Base-by-base conservation (phyloP, 345 rosid species). In the Camelina hispida region DNA sequence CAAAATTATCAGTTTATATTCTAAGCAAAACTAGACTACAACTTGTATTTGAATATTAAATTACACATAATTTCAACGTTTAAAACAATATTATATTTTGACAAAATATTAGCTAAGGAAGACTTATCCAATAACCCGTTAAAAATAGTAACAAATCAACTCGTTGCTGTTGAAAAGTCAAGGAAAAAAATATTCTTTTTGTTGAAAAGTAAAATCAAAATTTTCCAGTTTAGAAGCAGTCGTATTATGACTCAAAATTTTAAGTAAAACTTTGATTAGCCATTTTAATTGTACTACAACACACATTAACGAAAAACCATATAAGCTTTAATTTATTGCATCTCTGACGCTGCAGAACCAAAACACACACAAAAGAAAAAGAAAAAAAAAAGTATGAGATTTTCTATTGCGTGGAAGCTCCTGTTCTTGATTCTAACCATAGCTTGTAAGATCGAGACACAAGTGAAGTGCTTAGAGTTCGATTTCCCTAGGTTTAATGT, bases 391-490 rank as follows among this genome's bases (percentile, higher is more conserved):
- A 34, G 7, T 34, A 78, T 71, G 81, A 78, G 7, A 42, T 6
- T 2, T 44, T 66, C 43, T 59, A 51, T 28, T 6, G 15, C n/a
- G 48, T 67, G 72, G 63, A 78, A 73, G 52, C 69, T 79, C 48
- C 15, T 74, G 71, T 16, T 79, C 43, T 66, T 59, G 62, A 22
- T 52, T 57, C 62, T 78, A 35, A 66, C 63, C 0, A 22, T 64
- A 63, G 22, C 53, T 70, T 69, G 71, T 57, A 48, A 9, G 22
- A 46, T 58, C 68, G 9, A 61, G 13, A 61, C 61, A 79, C 85
- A 28, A 53, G 84, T 65, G 1, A 20, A 61, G 17, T 67, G 82
- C 79, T 64, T 82, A 5, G 3, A 65, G 11, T 85, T 90, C 62
- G 16, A 76, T 48, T 88, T 77, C 50, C 18, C 80, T 22, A 14